Conservation (phyloP, 2,329 filamentous ascomycete genomes). For the Verticillium nubilum region DNA sequence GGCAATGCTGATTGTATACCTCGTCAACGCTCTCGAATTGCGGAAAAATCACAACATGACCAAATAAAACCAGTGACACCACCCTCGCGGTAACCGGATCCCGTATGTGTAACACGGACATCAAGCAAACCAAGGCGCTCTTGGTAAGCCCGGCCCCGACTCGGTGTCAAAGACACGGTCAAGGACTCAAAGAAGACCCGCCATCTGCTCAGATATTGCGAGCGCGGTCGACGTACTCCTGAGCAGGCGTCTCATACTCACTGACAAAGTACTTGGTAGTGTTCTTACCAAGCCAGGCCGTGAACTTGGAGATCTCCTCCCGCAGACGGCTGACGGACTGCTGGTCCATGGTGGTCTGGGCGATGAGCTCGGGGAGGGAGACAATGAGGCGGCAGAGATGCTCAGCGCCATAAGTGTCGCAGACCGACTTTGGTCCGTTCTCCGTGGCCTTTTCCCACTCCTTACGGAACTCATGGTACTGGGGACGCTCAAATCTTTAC, state of each 20-base stretch:
- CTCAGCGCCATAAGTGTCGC: constrained; percentile 87
- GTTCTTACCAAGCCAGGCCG: constrained; percentile 76
- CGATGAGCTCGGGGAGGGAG: constrained; percentile 84
- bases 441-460: constrained; percentile 59
- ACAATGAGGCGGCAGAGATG: constrained; percentile 86
- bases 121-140: neutral
- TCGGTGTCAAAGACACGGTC: neutral
- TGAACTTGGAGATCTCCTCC: constrained; percentile 84
- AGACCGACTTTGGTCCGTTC: constrained; percentile 62
- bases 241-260: constrained; percentile 67
- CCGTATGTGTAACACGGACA: neutral
- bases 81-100: neutral
- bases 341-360: constrained; percentile 96
- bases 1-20: neutral
- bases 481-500: constrained; percentile 78
- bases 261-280: constrained; percentile 71
- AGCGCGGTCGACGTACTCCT: constrained; percentile 68
- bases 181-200: neutral
- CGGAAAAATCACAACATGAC: neutral
- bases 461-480: constrained; percentile 75
- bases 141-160: neutral
- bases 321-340: constrained; percentile 84
- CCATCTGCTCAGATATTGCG: constrained; percentile 30
- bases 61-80: neutral
- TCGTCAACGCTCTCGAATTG: neutral